Evolutionary conservation across 306 rosid species (phyloP).

Genomic region (Dalbergia oliveri): DNA sequence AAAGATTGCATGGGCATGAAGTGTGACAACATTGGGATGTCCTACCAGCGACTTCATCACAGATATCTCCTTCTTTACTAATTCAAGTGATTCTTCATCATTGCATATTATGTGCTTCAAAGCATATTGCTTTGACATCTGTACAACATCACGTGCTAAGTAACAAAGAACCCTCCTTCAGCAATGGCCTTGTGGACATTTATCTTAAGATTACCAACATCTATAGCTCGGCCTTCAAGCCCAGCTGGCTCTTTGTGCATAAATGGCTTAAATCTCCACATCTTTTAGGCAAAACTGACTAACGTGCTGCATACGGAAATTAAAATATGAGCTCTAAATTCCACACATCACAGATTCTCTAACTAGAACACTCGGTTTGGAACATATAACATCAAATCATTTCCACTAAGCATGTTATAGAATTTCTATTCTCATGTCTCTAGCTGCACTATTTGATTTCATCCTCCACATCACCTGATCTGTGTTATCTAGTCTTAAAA

Average conservation of each 20-base stretch:
- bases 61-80: conserved; percentile 86
- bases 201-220: conserved; percentile 88
- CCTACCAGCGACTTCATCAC: conserved; percentile 87
- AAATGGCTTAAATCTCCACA: conserved; percentile 99
- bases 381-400: conserved; percentile 20
- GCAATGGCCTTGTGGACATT: conserved; percentile 82
- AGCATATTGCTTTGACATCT: conserved; percentile 91
- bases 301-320: conserved; percentile 46
- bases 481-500: neutral
- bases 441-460: conserved; percentile 22
- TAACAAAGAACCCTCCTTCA: conserved; percentile 98
- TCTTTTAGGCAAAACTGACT: conserved; percentile 45
- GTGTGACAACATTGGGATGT: conserved; percentile 91
- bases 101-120: conserved; percentile 93
- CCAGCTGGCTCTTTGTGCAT: conserved; percentile 86
- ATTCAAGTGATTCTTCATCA: conserved; percentile 83
- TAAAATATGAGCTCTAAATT: conserved; percentile 34
- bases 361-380: conserved; percentile 26
- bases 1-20: conserved; percentile 75
- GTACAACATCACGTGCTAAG: conserved; percentile 84
- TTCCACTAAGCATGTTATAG: conserved; percentile 1
- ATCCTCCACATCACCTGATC: conserved; percentile 12
- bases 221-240: conserved; percentile 89
- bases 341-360: conserved; percentile 7
- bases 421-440: conserved; percentile 13